Conservation (phyloP, 148 eudicot species). For the Dianthus caryophyllus region DNA sequence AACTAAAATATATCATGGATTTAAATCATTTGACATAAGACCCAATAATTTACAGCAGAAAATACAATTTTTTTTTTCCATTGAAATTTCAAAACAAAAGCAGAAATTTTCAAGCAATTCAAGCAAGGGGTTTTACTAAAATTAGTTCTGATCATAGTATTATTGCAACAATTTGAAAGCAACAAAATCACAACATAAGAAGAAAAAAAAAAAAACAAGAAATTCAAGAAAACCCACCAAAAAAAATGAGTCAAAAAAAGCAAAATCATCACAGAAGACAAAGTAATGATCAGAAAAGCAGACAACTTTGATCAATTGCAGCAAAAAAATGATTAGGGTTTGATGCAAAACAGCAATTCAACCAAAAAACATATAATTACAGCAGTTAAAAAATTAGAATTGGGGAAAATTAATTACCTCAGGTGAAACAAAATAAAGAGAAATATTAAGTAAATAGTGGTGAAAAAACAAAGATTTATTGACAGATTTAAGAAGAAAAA, state of each 20-base stretch:
- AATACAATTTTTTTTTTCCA: no score
- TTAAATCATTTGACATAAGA: not conserved
- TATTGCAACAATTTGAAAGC: not conserved
- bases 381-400: not conserved
- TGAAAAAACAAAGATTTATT: no score
- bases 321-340: not conserved
- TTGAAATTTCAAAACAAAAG: not conserved
- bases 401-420: no score
- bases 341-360: not conserved
- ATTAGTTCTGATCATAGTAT: not conserved
- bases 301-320: not conserved
- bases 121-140: conserved; percentile 1
- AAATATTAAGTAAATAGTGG: no score
- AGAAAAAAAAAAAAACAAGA: not conserved
- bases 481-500: no score
- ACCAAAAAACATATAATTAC: not conserved
- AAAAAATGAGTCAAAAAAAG: not conserved
- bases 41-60: not conserved
- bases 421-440: no score
- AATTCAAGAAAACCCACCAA: not conserved
- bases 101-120: not conserved
- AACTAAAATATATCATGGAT: not conserved
- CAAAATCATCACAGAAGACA: not conserved
- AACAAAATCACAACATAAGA: not conserved
- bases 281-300: not conserved